Percentiles rank a stretch among this genome's conserved stretches.
phyloP scores from a whole-genome alignment of 257 asterid species.

The Solanum chiquidenum region DNA sequence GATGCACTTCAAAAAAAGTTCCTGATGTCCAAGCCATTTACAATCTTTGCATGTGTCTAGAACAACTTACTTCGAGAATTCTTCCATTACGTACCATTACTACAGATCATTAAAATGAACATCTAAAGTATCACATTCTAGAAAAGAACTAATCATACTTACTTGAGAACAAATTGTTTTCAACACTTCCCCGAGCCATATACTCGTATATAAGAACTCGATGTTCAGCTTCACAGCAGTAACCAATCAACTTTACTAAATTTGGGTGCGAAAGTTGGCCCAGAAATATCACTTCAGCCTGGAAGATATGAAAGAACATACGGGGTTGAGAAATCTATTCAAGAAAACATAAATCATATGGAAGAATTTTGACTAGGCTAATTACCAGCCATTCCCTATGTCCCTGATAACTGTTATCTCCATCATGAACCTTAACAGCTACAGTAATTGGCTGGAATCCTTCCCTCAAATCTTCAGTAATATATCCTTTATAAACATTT shows the following conservation, averaged over 20 bases:
- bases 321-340: background rate
- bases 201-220: constrained; percentile 67
- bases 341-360: background rate
- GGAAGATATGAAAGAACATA: constrained; percentile 2
- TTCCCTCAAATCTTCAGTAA: constrained; percentile 32
- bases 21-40: background rate
- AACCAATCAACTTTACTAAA: constrained; percentile 68
- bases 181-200: constrained; percentile 70
- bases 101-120: background rate
- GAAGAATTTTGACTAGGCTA: background rate
- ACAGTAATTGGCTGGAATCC: constrained; percentile 47
- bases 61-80: background rate
- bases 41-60: background rate
- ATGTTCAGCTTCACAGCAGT: constrained; percentile 68
- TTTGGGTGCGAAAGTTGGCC: constrained; percentile 89
- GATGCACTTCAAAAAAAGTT: background rate
- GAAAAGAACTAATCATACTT: constrained; percentile 2
- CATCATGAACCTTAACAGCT: constrained; percentile 90
- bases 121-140: background rate
- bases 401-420: constrained; percentile 87
- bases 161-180: constrained; percentile 68
- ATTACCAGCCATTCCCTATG: constrained; percentile 96
- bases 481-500: constrained; percentile 72
- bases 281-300: constrained; percentile 74
- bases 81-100: background rate